phyloP scores from a whole-genome alignment of 2,329 filamentous ascomycete species.

The Pseudogymnoascus sp. region DNA sequence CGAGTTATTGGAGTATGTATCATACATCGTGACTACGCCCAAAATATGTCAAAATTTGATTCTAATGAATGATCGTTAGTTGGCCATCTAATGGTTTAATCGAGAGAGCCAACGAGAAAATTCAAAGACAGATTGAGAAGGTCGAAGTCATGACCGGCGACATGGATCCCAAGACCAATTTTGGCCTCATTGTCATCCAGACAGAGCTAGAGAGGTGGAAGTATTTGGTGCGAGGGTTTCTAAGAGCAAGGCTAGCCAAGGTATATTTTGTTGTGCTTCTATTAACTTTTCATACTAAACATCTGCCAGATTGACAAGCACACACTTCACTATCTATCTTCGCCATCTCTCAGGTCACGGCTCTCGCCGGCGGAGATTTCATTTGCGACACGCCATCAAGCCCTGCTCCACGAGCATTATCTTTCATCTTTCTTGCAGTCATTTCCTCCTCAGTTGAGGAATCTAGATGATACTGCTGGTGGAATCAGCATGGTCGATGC shows the following conservation, averaged over 20 bases:
- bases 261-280: slow-evolving; percentile 34
- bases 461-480: slow-evolving; percentile 82
- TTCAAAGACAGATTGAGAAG: slow-evolving; percentile 60
- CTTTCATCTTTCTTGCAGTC: slow-evolving; percentile 72
- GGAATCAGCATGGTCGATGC: slow-evolving; percentile 88
- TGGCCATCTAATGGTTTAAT: slow-evolving; percentile 67
- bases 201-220: slow-evolving; percentile 94
- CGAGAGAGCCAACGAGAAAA: slow-evolving; percentile 68
- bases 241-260: slow-evolving; percentile 83
- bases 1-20: slow-evolving; percentile 69
- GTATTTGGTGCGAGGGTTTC: slow-evolving; percentile 75
- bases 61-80: slow-evolving; percentile 27
- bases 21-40: neutral
- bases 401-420: slow-evolving; percentile 78
- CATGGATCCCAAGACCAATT: slow-evolving; percentile 86
- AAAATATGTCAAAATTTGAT: slow-evolving; percentile 10
- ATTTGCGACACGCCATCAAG: slow-evolving; percentile 79
- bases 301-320: slow-evolving; percentile 64
- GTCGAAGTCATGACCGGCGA: slow-evolving; percentile 72
- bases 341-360: slow-evolving; percentile 44
- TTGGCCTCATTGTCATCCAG: slow-evolving; percentile 88
- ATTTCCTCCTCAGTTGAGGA: slow-evolving; percentile 71
- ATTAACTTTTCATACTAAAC: neutral
- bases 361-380: slow-evolving; percentile 70
- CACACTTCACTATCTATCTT: slow-evolving; percentile 63